phyloP scores from a whole-genome alignment of 164 flowering plant genomes.

The Annona cherimola region DNA sequence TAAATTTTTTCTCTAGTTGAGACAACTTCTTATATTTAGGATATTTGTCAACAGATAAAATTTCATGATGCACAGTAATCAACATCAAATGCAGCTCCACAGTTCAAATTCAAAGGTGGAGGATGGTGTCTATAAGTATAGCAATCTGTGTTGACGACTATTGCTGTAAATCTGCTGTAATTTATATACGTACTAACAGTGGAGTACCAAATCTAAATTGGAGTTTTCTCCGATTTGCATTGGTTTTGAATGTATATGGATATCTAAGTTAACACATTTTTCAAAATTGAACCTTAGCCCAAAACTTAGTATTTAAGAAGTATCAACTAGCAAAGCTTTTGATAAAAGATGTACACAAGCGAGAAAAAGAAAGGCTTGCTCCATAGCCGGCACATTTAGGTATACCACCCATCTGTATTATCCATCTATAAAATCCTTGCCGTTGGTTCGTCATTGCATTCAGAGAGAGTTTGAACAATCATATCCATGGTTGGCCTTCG shows the following conservation, averaged over 20 bases:
- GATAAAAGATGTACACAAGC: not conserved
- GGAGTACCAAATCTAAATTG: not conserved
- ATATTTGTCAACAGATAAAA: not conserved
- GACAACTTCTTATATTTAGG: not conserved
- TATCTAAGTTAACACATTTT: not conserved
- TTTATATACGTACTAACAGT: not conserved
- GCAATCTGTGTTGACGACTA: not conserved
- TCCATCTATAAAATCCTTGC: not conserved
- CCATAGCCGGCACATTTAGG: not conserved
- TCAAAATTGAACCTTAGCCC: not conserved
- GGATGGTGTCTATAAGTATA: not conserved
- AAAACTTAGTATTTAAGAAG: not conserved
- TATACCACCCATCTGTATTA: not conserved
- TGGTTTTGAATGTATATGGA: too few relatives aligned
- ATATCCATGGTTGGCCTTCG: conserved; percentile 20
- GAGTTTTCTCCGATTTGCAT: too few relatives aligned
- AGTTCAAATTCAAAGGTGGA: not conserved
- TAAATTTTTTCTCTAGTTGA: not conserved
- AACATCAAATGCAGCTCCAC: not conserved
- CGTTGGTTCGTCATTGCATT: not conserved
- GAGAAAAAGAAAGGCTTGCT: not conserved
- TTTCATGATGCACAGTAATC: not conserved
- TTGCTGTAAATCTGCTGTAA: conserved; percentile 1
- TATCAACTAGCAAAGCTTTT: too few relatives aligned
- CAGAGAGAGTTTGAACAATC: not conserved